Base-by-base conservation (phyloP, 192 early-diverging fungal species). In the Kickxella alabastrina region DNA sequence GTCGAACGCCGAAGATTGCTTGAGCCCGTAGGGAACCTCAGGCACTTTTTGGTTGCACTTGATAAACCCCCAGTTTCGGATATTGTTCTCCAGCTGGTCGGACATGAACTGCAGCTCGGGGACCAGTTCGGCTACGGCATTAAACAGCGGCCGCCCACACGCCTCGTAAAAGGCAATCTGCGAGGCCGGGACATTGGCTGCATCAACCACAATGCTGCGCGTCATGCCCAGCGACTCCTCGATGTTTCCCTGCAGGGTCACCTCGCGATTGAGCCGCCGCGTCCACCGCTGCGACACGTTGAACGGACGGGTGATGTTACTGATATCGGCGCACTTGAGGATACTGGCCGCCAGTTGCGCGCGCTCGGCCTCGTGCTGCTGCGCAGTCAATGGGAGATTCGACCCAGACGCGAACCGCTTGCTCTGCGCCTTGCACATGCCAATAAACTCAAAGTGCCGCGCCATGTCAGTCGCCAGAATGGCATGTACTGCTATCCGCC, bases 391-490 rank as follows among this genome's bases (percentile, higher is more conserved):
- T 10, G 75, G 68, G 19, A 67, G 56, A 34, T 77, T 68, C 8
- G 60, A 61, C 6, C 76, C 69, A 10, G 62, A 45, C 50, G 66
- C 53, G 29, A 86, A 68, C 47, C 83, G 80, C 47, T 75, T 58
- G 36, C 69, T 60, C 53, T 83, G 80, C 8, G 82, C 82, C 36
- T 79, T 81, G 68, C 86, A 82, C 60, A 87, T 85, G 57, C 65
- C 65, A 19, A 89, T 85, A 63, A 87, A 91, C 44, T 89, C 86
- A 59, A 80, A 82, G 52, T 91, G 86, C 24, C 87, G 79, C 21
- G 81, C 80, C 89, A 91, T 91, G 54, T 91, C 89, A 0, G 89
- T 91, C 1, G 89, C 87, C 37, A 91, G 52, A 31, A 91, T 86
- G 22, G 82, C 84, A 37, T 82, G 81, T 13, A 88, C 76, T 1